Base-by-base conservation (phyloP, 257 asterid genomes). In the Jasminum sambac region DNA sequence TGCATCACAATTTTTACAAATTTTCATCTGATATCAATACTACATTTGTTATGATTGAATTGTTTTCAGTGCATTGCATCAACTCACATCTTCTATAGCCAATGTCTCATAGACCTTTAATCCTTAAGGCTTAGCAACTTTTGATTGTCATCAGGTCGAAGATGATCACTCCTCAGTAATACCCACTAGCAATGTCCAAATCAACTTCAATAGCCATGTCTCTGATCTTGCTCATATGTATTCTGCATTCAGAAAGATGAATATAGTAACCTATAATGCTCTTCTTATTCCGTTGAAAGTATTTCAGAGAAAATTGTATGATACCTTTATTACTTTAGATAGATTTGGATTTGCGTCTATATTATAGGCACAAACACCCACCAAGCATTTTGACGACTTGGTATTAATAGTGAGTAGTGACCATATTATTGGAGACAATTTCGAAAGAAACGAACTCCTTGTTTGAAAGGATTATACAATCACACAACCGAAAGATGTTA, bases 371-470 rank as follows among this genome's bases (percentile, higher is more conserved):
- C 52, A 23, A 2, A 43, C 68, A 63, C 11, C 65, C 69, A 11
- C 58, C 73, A 44, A 11, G 10, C 21, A 42, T 26, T 44, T 48
- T n/a, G n/a, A 14, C 24, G 42, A 50, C 36, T 66, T 70, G 63
- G 52, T 58, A 40, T 52, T 6, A 21, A 2, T n/a, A n/a, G n/a
- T n/a, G n/a, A n/a, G n/a, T 11, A 4, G 61, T 63, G 39, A 70
- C 50, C 26, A 11, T 36, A 67, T 85, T 76, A 81, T 65, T 88
- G 96, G 78, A 95, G 89, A 72, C 91, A 91, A 74, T 84, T 95
- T 34, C 97, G 87, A 72, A 95, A 95, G 86, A 91, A 89, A 76
- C n/a, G n/a, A n/a, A n/a, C n/a, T n/a, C n/a, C n/a, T n/a, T n/a
- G n/a, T n/a, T n/a, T n/a, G n/a, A n/a, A 66, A 59, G 58, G 37